Conservation (phyloP, 2,329 filamentous ascomycete species). For the Nemania serpens region DNA sequence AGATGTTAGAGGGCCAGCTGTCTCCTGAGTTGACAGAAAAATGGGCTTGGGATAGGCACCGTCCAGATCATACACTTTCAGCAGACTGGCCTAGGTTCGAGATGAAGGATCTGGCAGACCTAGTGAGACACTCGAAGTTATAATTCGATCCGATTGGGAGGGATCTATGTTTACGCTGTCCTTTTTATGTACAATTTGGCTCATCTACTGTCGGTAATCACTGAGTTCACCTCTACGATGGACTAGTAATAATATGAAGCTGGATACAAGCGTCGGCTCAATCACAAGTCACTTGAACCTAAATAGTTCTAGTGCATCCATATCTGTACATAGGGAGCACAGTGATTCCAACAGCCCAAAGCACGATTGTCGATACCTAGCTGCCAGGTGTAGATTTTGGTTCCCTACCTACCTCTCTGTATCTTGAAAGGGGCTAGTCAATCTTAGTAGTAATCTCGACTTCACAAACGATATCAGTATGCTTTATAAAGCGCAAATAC, state of each 20-base stretch:
- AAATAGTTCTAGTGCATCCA: not conserved
- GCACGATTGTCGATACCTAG: not conserved
- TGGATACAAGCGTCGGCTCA: not conserved
- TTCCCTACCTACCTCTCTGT: not conserved
- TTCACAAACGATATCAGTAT: not conserved
- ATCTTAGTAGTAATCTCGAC: not conserved
- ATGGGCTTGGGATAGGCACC: slow-evolving; percentile 66
- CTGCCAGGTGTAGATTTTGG: not conserved
- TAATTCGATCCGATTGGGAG: not conserved
- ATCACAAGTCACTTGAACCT: not conserved
- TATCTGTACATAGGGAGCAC: not conserved
- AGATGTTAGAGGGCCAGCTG: slow-evolving; percentile 57
- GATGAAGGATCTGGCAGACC: slow-evolving; percentile 25
- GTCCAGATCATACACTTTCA: slow-evolving; percentile 52
- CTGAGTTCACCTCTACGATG: not conserved
- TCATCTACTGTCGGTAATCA: not conserved
- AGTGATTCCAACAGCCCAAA: not conserved
- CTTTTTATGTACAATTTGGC: not conserved
- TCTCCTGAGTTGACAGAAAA: slow-evolving; percentile 49
- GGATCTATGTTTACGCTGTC: not conserved
- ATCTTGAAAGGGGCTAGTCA: not conserved
- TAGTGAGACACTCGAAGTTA: slow-evolving; percentile 19
- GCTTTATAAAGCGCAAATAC: not conserved
- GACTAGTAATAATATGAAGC: not conserved
- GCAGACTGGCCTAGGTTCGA: slow-evolving; percentile 27